Conservation (phyloP, 2,329 filamentous ascomycete genomes). For the Xylariaceae sp. region DNA sequence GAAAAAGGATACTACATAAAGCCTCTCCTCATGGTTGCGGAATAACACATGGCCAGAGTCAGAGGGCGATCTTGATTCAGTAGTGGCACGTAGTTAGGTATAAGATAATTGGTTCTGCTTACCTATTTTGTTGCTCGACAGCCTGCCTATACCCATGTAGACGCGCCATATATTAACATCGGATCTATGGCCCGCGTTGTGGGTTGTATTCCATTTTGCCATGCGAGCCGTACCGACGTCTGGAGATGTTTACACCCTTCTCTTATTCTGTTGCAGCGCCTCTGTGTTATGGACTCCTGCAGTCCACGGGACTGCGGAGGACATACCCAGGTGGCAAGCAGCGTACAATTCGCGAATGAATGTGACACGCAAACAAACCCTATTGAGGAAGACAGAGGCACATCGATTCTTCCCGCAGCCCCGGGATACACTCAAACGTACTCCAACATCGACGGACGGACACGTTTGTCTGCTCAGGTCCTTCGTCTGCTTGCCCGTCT, state of each 20-base stretch:
- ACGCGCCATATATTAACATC: background rate
- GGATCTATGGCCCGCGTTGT: background rate
- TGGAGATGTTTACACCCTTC: slow-evolving; percentile 6
- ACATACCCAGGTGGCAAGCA: background rate
- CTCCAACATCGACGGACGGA: background rate
- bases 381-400: background rate
- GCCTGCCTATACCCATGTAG: background rate
- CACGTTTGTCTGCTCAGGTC: background rate
- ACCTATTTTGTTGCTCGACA: too few relatives aligned
- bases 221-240: slow-evolving; percentile 7
- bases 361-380: background rate
- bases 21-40: too few relatives aligned
- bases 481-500: background rate
- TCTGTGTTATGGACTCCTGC: slow-evolving; percentile 1
- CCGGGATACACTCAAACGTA: background rate
- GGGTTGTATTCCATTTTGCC: background rate
- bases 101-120: too few relatives aligned
- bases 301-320: background rate
- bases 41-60: too few relatives aligned
- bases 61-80: too few relatives aligned
- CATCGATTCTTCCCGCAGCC: background rate
- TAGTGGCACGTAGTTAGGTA: too few relatives aligned
- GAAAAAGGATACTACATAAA: too few relatives aligned
- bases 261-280: slow-evolving; percentile 1
- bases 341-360: background rate